Evolutionary conservation across 192 early-diverging fungal genomes (phyloP), one percentile per base, ranked within the genome.

Genomic region (Spinellus fusiger): DNA sequence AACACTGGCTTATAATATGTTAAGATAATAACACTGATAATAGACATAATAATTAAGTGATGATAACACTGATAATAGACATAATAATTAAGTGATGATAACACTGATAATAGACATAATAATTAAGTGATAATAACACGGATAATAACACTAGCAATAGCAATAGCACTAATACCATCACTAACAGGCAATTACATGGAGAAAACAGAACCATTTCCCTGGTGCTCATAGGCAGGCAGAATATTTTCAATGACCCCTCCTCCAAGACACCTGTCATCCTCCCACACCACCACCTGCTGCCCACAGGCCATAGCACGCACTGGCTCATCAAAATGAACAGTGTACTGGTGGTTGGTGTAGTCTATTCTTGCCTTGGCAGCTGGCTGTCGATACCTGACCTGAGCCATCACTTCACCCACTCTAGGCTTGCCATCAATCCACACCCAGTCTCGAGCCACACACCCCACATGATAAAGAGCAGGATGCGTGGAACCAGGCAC

Each of bases 371-470:
- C 79, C 33, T 60, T 58, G 62, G 74, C 60, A 10, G 84, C 76
- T 16, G 29, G 25, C 52, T 84, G 83, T 58, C 87, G 77, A 55
- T 86, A 85, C 38, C 88, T 76, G 4, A 85, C 75, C 59, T 83
- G 80, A 1, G 76, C 81, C 2, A 68, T 58, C 38, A 64, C 9
- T 56, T 63, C 59, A 28, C 49, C 25, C 34, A 51, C 47, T 52
- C 59, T 2, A 16, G 80, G 69, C 5, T 61, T 48, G 0, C 65
- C 64, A 10, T 77, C 59, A 15, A 84, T 78, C 85, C 83, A 84
- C 26, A 70, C 66, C 32, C 68, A 69, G 8, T 73, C 56, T 2
- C 72, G 66, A 10, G 74, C 81, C 38, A 33, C 56, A 47, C 60
- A 47, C 12, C 23, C 20, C n/a, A 40, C 27, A 20, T 31, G 59